Percentiles rank a stretch among this genome's conserved stretches.
These are phyloP conservation scores for Prunus persica DNA, from an alignment of 306 rosid genomes.

Conservation along the genomic window DNA sequence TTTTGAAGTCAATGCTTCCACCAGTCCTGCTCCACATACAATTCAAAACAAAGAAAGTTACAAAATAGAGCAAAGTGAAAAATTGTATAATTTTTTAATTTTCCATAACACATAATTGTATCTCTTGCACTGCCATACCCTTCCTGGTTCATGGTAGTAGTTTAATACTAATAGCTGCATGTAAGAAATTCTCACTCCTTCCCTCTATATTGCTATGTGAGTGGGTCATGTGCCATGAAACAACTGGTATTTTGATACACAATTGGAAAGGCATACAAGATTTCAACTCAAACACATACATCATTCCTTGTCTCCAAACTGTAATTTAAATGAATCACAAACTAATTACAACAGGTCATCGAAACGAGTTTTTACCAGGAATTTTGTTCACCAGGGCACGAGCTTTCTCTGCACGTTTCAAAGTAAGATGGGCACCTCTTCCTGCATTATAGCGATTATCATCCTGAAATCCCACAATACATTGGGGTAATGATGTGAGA, in stretches of 20 bases:
- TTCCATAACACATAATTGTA: not conserved
- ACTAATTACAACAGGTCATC: not conserved
- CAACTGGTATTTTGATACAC: not conserved
- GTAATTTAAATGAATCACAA: not conserved
- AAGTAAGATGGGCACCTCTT: conserved; percentile 66
- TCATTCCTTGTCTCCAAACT: not conserved
- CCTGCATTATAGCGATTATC: conserved; percentile 76
- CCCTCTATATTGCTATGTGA: not conserved
- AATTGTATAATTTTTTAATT: not conserved
- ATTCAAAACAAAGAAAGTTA: not conserved
- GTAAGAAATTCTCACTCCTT: not conserved
- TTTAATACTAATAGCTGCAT: not conserved
- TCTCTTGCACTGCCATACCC: not conserved
- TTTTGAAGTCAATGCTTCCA: conserved; percentile 59
- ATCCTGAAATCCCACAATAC: conserved; percentile 42
- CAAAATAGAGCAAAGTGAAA: not conserved
- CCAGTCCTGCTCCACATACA: conserved; percentile 46
- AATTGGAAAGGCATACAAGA: not conserved
- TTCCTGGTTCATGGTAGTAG: not conserved
- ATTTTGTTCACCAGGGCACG: conserved; percentile 60
- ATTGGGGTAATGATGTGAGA: conserved; percentile 5
- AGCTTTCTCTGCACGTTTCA: conserved; percentile 80
- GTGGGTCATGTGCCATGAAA: not conserved
- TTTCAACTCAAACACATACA: conserved; percentile 1
- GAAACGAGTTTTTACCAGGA: conserved; percentile 42